Evolutionary conservation across 2,329 filamentous ascomycete genomes (phyloP).

Genomic region (Cladophialophora immunda): DNA sequence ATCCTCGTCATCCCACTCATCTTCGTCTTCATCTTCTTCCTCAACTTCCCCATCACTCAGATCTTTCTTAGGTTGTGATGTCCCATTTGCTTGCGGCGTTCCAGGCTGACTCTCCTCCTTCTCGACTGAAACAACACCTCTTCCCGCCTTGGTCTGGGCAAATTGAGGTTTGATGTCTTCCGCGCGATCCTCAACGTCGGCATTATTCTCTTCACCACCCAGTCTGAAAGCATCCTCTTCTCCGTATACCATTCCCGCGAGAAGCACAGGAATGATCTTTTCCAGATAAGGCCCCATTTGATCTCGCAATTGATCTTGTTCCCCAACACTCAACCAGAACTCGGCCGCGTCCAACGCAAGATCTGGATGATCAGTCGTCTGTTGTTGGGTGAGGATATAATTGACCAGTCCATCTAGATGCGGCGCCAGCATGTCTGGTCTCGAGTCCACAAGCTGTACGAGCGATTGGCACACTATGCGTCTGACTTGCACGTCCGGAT

Average conservation of each 20-base stretch:
- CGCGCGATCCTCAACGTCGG: slow-evolving; percentile 86
- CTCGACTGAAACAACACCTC: slow-evolving; percentile 53
- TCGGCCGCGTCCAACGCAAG: slow-evolving; percentile 94
- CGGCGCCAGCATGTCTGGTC: slow-evolving; percentile 88
- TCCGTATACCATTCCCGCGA: slow-evolving; percentile 95
- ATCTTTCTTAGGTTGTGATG: slow-evolving; percentile 70
- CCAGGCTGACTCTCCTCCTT: slow-evolving; percentile 42
- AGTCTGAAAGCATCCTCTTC: slow-evolving; percentile 90
- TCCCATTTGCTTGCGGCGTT: slow-evolving; percentile 58
- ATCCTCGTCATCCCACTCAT: slow-evolving; percentile 73
- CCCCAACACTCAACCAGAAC: slow-evolving; percentile 94
- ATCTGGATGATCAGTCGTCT: slow-evolving; percentile 81
- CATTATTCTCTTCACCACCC: slow-evolving; percentile 85
- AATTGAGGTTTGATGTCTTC: slow-evolving; percentile 95
- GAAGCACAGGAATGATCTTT: slow-evolving; percentile 87
- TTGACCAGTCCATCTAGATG: slow-evolving; percentile 88
- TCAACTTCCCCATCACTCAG: slow-evolving; percentile 89
- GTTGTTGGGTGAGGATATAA: slow-evolving; percentile 91
- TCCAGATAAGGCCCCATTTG: slow-evolving; percentile 78
- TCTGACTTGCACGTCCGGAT: slow-evolving; percentile 81
- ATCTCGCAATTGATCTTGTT: slow-evolving; percentile 81
- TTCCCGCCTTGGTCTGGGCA: slow-evolving; percentile 73
- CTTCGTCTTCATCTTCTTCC: slow-evolving; percentile 72
- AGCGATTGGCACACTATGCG: slow-evolving; percentile 94
- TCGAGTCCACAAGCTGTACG: slow-evolving; percentile 87